These are phyloP conservation scores for Agaricales sp. DNA, from an alignment of 1,284 basidiomycete genomes.

Conservation along the genomic window DNA sequence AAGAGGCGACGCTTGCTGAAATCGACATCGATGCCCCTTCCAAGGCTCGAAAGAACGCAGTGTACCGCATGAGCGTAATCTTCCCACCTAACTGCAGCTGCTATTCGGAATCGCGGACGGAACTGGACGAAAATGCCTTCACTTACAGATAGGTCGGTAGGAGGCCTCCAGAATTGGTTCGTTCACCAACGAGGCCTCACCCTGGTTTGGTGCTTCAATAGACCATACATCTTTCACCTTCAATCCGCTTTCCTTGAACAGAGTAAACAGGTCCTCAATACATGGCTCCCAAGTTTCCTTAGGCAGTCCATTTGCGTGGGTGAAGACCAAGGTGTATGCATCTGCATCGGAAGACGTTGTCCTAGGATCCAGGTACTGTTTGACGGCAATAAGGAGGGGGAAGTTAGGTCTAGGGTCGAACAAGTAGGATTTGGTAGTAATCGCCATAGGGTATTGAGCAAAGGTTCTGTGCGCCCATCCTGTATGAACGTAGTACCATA, in stretches of 20 bases:
- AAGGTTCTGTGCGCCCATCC: too few relatives aligned
- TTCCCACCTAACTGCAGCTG: conserved; percentile 24
- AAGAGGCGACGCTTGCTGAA: conserved; percentile 24
- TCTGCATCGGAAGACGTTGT: not conserved
- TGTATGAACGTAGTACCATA: too few relatives aligned
- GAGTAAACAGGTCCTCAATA: not conserved
- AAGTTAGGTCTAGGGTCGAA: not conserved
- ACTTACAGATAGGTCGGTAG: not conserved
- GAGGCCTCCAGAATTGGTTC: not conserved
- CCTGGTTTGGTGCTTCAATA: not conserved
- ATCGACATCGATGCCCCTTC: conserved; percentile 25
- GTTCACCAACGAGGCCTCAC: not conserved
- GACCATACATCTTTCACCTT: not conserved
- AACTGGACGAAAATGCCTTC: not conserved
- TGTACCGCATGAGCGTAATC: conserved; percentile 25
- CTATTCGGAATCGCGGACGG: not conserved
- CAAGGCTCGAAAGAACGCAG: conserved; percentile 21
- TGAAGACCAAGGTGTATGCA: not conserved
- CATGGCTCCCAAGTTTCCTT: not conserved
- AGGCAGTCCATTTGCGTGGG: not conserved
- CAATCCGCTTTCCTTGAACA: not conserved
- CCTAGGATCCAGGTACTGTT: not conserved
- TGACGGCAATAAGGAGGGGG: not conserved
- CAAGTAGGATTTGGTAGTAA: too few relatives aligned
- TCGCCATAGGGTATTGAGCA: too few relatives aligned